Evolutionary conservation across 257 asterid species (phyloP).

Genomic region (Misopates orontium): DNA sequence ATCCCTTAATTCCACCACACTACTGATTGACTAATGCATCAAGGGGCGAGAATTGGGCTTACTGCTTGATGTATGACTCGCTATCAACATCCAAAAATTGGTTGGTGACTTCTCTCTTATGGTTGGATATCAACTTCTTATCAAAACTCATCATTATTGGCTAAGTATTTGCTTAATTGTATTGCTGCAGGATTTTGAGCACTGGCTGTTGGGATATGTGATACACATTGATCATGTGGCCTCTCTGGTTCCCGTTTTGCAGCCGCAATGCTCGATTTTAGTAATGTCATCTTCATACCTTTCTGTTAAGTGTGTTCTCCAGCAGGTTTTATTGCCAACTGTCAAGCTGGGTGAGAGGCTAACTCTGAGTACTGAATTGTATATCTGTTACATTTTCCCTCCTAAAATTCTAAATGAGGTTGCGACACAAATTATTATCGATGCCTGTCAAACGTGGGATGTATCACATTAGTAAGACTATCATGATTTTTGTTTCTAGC

Average conservation of each 20-base stretch:
- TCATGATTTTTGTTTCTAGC: no score
- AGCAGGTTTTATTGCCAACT: no score
- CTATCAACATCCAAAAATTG: background rate
- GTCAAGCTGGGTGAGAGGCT: no score
- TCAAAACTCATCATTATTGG: background rate
- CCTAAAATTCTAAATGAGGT: no score
- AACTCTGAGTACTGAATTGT: no score
- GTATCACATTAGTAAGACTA: no score
- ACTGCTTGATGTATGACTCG: conserved; percentile 10
- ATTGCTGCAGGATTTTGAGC: background rate
- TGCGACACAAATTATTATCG: no score
- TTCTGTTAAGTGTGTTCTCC: background rate
- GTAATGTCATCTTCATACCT: background rate
- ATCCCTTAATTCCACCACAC: background rate
- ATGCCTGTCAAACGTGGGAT: no score
- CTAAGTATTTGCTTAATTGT: conserved; percentile 2
- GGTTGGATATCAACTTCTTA: conserved; percentile 13
- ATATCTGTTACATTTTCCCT: no score
- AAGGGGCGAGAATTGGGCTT: background rate
- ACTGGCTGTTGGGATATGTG: background rate
- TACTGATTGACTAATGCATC: background rate
- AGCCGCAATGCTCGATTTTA: background rate
- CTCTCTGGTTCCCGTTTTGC: background rate
- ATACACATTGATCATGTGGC: background rate
- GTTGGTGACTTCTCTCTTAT: background rate